Evolutionary conservation across 208 protist genomes (phyloP).

Genomic region (Balamuthia mandrillaris): DNA sequence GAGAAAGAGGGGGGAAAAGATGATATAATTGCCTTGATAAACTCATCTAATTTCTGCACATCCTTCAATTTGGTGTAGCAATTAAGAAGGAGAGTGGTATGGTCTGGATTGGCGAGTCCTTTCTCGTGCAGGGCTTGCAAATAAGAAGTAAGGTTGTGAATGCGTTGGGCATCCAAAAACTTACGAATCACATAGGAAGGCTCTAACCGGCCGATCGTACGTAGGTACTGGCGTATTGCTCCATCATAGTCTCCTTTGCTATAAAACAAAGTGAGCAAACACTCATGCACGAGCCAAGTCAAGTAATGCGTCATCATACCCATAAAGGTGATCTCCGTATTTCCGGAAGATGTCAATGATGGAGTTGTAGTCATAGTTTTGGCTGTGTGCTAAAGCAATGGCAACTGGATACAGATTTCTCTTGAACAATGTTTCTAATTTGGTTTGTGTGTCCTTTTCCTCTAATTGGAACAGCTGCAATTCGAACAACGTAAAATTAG

Average conservation of each 20-base stretch:
- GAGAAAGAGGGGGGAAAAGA: too few relatives aligned
- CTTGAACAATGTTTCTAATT: slow-evolving; percentile 90
- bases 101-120: slow-evolving; percentile 79
- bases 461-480: slow-evolving; percentile 63
- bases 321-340: slow-evolving; percentile 91
- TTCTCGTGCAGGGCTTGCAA: slow-evolving; percentile 77
- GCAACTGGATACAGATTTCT: slow-evolving; percentile 90
- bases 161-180: slow-evolving; percentile 88
- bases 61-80: slow-evolving; percentile 94
- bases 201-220: slow-evolving; percentile 88
- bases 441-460: slow-evolving; percentile 87
- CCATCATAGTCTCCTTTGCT: slow-evolving; percentile 76
- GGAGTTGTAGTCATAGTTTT: slow-evolving; percentile 74
- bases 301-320: neutral
- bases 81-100: slow-evolving; percentile 94
- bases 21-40: slow-evolving; percentile 78
- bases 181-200: slow-evolving; percentile 94
- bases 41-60: slow-evolving; percentile 79
- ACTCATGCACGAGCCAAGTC: neutral
- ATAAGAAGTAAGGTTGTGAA: slow-evolving; percentile 88
- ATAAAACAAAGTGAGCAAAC: neutral
- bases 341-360: slow-evolving; percentile 81
- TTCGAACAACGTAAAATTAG: neutral
- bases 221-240: slow-evolving; percentile 89
- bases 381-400: slow-evolving; percentile 79